These are phyloP conservation scores for Aspergillus nomiae DNA, from an alignment of 2,329 filamentous ascomycete genomes.

Conservation along the genomic window DNA sequence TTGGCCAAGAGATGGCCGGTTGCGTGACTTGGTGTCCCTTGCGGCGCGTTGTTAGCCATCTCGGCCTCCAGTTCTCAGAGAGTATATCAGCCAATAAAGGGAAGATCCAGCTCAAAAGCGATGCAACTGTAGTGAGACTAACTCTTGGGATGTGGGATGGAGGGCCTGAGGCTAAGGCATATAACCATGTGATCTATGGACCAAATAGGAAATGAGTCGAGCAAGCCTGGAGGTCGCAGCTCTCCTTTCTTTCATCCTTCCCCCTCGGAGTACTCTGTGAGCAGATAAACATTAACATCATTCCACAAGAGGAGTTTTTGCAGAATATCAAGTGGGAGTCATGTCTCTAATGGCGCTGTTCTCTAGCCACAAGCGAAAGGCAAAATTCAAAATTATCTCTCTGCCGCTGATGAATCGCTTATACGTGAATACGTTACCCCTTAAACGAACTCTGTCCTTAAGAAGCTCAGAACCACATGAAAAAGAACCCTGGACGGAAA, in stretches of 20 bases:
- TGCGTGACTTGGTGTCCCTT: not conserved
- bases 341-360: too few species aligned
- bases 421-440: not conserved
- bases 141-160: not conserved
- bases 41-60: not conserved
- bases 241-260: not conserved
- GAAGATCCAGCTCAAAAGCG: not conserved
- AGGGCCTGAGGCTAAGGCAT: too few species aligned
- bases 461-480: not conserved
- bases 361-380: accelerated
- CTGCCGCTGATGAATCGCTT: not conserved
- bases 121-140: not conserved
- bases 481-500: not conserved
- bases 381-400: not conserved
- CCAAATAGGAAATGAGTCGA: not conserved
- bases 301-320: too few species aligned
- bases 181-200: not conserved
- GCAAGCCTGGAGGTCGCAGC: too few species aligned
- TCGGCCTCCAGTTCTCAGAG: not conserved
- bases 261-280: too few species aligned
- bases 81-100: not conserved
- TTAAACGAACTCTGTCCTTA: not conserved
- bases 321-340: too few species aligned
- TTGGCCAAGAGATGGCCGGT: not conserved
- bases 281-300: too few species aligned